Evolutionary conservation across 1,139 yeast genomes (phyloP).

Genomic region (Meyerozyma elateridarum): DNA sequence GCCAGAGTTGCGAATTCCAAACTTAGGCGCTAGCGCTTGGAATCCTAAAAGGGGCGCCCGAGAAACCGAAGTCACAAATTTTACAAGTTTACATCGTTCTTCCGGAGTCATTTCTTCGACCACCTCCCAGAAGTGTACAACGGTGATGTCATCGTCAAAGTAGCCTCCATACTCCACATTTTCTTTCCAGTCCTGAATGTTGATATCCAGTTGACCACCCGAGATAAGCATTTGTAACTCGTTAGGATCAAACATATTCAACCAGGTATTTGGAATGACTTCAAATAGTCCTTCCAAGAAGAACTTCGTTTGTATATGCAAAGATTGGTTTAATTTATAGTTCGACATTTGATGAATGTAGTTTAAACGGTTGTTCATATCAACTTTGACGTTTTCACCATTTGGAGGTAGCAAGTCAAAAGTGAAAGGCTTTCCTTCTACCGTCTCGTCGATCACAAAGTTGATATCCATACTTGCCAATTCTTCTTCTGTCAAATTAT

Average conservation of each 20-base stretch:
- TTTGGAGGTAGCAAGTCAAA: conserved; percentile 55
- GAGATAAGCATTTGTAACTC: conserved; percentile 84
- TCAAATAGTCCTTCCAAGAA: conserved; percentile 71
- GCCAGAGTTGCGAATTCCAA: conserved; percentile 78
- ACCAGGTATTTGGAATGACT: conserved; percentile 69
- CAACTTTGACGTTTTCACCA: conserved; percentile 56
- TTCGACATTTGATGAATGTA: conserved; percentile 78
- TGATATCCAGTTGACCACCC: conserved; percentile 67
- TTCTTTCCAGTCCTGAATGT: conserved; percentile 60
- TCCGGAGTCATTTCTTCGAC: conserved; percentile 60
- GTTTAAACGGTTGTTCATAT: conserved; percentile 56
- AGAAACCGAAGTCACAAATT: conserved; percentile 88
- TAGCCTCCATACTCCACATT: conserved; percentile 72
- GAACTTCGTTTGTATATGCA: conserved; percentile 53
- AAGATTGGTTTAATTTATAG: conserved; percentile 65
- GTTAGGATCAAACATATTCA: conserved; percentile 74
- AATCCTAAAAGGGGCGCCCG: conserved; percentile 91
- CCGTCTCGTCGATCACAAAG: conserved; percentile 54
- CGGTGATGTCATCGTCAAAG: conserved; percentile 49
- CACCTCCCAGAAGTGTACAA: conserved; percentile 70
- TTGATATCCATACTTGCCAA: conserved; percentile 55
- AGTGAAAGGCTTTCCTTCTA: conserved; percentile 32
- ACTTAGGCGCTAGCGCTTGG: conserved; percentile 63
- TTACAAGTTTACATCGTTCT: conserved; percentile 60
- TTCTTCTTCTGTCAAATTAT: conserved; percentile 53